A percentile compares a stretch with the other conserved stretches of the same genome.
Evolutionary conservation across 805 yeast genomes (phyloP).

Genomic region (Barnettozyma wickerhamii): DNA sequence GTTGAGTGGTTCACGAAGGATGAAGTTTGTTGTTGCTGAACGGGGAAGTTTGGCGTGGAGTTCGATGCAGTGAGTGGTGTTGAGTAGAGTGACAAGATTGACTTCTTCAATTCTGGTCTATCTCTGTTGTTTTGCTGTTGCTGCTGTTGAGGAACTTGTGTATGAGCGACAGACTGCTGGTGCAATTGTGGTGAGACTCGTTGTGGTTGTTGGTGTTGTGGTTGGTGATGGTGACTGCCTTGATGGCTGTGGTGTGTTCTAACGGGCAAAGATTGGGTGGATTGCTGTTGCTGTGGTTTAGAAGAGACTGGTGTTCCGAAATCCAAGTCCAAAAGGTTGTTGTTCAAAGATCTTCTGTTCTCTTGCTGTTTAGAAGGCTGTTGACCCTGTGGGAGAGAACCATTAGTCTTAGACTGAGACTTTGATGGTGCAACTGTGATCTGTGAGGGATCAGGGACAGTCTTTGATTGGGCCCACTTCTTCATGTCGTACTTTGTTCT

Average conservation of each 20-base stretch:
- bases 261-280: conserved; percentile 4
- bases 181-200: conserved; percentile 6
- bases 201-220: conserved; percentile 15
- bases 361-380: conserved; percentile 11
- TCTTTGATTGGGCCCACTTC: conserved; percentile 69
- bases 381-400: conserved; percentile 6
- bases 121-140: conserved; percentile 15
- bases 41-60: conserved; percentile 22
- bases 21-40: conserved; percentile 6
- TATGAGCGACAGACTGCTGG: conserved; percentile 1
- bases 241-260: neutral
- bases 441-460: conserved; percentile 52
- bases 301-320: conserved; percentile 24
- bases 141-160: conserved; percentile 10
- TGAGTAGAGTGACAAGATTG: conserved; percentile 84
- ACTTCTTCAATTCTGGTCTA: conserved; percentile 86
- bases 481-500: conserved; percentile 88
- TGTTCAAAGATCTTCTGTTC: conserved; percentile 16
- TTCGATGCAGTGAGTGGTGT: conserved; percentile 36
- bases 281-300: conserved; percentile 5
- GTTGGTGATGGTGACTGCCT: conserved; percentile 12
- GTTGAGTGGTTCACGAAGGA: conserved; percentile 6
- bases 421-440: too few species aligned
- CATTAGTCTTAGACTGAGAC: too few species aligned
- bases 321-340: conserved; percentile 27